Evolutionary conservation across 2,329 filamentous ascomycete genomes (phyloP), one percentile per base, ranked within the genome.

Genomic region (Intubia oerlemansii): DNA sequence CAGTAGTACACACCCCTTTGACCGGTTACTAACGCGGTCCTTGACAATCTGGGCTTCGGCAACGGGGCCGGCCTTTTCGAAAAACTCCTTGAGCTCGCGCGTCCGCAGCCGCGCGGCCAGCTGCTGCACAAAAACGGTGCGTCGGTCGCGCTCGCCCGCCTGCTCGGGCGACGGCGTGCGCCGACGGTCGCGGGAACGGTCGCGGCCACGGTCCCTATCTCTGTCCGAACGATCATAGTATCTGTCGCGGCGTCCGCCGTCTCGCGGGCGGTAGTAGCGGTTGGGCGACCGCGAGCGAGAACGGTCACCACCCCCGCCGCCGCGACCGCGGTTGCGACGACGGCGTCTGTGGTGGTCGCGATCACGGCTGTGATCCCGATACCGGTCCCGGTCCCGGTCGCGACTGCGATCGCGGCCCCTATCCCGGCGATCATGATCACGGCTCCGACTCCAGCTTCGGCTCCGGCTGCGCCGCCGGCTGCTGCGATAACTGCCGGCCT

Each of bases 1-100:
- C n/a, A n/a, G n/a, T n/a, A 13, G 5, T 7, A 47, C 76, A 46
- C 62, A 92, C 85, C 88, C 88, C 62, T 98, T 98, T 37, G 84
- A 93, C 54, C 88, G 79, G 42, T 82, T 80, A 54, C 82, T 93
- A 37, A 98, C 84, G 37, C 88, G 70, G 44, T 98, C 88, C 54
- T 95, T 95, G 30, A 98, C 88, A 32, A 98, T 98, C 57, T 95
- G 88, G 28, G 88, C 88, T 50, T 95, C 88, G 43, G 88, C 90
- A 31, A 98, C 88, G 22, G 79, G 73, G 37, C 88, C 88, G 42
- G 88, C 77, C 53, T 85, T 84, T 50, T 92, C 81, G 46, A 98
- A 98, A 51, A 98, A 98, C 36, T 73, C 67, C 50, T 90, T 85
- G 38, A 98, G 62, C 51, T 95, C 82, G 45, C 81, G 82, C 32